phyloP scores from a whole-genome alignment of 495 filamentous ascomycete species.

The Talaromyces nanjingensis region DNA sequence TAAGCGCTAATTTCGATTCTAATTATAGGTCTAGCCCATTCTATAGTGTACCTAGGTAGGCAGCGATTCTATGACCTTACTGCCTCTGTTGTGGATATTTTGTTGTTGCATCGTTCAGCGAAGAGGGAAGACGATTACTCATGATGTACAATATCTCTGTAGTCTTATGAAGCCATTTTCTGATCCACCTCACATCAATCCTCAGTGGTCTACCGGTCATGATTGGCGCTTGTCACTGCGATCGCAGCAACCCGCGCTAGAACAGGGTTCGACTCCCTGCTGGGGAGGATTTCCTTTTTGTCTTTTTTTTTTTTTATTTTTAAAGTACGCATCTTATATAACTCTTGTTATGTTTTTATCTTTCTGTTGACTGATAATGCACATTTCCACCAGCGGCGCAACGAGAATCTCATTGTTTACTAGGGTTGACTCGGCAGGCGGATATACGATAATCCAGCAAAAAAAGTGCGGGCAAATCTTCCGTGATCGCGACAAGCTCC shows the following conservation, averaged over 20 bases:
- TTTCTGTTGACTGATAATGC: neutral
- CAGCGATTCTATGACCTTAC: neutral
- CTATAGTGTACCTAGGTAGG: neutral
- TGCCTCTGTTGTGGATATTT: neutral
- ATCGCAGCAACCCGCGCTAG: neutral
- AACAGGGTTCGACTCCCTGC: constrained; percentile 1
- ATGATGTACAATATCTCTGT: neutral
- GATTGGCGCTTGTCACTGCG: constrained; percentile 1
- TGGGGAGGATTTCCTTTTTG: neutral
- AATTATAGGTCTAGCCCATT: neutral
- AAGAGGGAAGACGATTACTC: neutral
- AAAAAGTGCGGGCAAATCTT: neutral
- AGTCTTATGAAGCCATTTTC: neutral
- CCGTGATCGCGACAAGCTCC: constrained; percentile 14
- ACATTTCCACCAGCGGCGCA: neutral
- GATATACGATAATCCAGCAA: neutral
- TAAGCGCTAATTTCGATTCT: neutral
- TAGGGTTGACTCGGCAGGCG: neutral
- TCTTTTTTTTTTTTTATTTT: neutral
- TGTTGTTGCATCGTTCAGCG: neutral
- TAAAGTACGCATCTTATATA: too few relatives aligned
- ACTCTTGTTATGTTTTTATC: neutral
- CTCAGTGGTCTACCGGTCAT: neutral
- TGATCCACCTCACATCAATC: neutral
- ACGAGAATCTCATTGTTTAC: neutral